phyloP scores from a whole-genome alignment of 345 rosid species.

The Theobroma cacao region DNA sequence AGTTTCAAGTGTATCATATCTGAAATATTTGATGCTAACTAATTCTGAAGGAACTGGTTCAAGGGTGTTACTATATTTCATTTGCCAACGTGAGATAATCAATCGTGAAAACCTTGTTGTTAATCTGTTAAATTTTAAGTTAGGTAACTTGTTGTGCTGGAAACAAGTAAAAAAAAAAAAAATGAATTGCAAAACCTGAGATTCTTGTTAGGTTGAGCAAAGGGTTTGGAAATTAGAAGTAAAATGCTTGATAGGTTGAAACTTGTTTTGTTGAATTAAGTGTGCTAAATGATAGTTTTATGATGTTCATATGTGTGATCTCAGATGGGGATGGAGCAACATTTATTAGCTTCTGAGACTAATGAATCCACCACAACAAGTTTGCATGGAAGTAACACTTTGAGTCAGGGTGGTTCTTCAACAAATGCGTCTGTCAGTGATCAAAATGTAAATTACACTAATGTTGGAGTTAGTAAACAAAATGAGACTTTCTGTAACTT shows the following conservation, averaged over 20 bases:
- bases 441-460: slow-evolving; percentile 24
- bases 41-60: neutral
- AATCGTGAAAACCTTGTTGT: neutral
- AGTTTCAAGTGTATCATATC: neutral
- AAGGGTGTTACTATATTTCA: neutral
- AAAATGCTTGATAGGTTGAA: slow-evolving; percentile 1
- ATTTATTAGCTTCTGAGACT: slow-evolving; percentile 30
- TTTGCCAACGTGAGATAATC: neutral
- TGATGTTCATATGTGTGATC: slow-evolving; percentile 9
- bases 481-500: slow-evolving; percentile 30
- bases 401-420: slow-evolving; percentile 22
- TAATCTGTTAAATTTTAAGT: neutral
- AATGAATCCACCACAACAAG: slow-evolving; percentile 23
- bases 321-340: slow-evolving; percentile 61
- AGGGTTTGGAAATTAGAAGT: neutral
- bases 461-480: slow-evolving; percentile 23
- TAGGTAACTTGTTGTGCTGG: neutral
- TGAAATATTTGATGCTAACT: neutral
- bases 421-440: slow-evolving; percentile 25
- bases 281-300: neutral
- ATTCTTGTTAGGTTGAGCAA: neutral
- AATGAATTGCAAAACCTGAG: neutral
- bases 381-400: slow-evolving; percentile 18
- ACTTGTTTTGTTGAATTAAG: slow-evolving; percentile 3
- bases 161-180: neutral